Percentiles rank a stretch among this genome's conserved stretches.
These are phyloP conservation scores for Mariannaea sp. DNA, from an alignment of 2,329 filamentous ascomycete species.

Conservation along the genomic window DNA sequence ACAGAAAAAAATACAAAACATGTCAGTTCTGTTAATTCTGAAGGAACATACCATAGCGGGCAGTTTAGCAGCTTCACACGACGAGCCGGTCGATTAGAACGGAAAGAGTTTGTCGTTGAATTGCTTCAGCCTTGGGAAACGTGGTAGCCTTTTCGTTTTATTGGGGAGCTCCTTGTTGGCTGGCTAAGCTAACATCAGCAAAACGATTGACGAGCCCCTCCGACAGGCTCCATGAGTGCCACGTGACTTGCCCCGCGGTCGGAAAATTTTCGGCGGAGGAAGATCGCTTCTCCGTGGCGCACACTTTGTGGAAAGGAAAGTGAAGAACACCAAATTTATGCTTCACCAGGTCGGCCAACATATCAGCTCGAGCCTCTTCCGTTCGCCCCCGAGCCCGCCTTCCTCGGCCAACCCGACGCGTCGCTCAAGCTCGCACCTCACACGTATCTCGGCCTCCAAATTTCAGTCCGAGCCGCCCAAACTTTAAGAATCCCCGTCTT, in stretches of 20 bases:
- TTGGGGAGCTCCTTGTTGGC: constrained; percentile 29
- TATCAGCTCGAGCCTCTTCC: constrained; percentile 35
- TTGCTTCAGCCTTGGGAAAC: constrained; percentile 40
- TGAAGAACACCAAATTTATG: constrained; percentile 48
- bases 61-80: constrained; percentile 27
- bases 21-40: background rate
- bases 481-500: constrained; percentile 24
- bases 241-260: constrained; percentile 51
- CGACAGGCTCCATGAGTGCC: constrained; percentile 30
- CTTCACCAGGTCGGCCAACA: constrained; percentile 36
- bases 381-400: constrained; percentile 35
- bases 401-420: constrained; percentile 32
- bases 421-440: constrained; percentile 27
- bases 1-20: background rate
- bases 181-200: constrained; percentile 26
- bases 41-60: constrained; percentile 35
- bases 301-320: constrained; percentile 46
- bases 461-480: constrained; percentile 19
- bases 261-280: constrained; percentile 40
- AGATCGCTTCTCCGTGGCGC: constrained; percentile 49
- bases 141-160: constrained; percentile 41
- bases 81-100: constrained; percentile 30
- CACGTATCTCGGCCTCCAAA: constrained; percentile 28
- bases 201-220: constrained; percentile 30
- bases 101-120: constrained; percentile 33